Base-by-base conservation (phyloP, 108 stramenopile genomes). In the Epithemia pelagica region DNA sequence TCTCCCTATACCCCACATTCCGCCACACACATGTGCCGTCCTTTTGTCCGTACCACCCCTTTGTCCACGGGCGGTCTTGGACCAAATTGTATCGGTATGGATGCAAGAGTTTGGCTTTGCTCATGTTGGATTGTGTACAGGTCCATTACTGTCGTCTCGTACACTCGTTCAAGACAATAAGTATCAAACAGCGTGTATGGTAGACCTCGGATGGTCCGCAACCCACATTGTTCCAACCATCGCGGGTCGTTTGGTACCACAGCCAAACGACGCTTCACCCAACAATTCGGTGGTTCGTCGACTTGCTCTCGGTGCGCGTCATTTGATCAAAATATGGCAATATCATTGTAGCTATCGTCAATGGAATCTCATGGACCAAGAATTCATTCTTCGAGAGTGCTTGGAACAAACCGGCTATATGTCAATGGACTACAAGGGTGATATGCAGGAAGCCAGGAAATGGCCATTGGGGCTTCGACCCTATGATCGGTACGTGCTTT, bases 351-450 rank as follows among this genome's bases (percentile, higher is more conserved):
- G 89, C 19, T 98, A 96, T 70, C 82, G 97, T 10, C 95, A 96
- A 69, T 96, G 89, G 87, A 98, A 98, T 62, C 80, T 98, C 70
- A 98, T 98, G 97, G 95, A 96, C 78, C 93, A 96, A 74, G 95
- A 89, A 63, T 84, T 73, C 21, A 64, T 96, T 29, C 62, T 96
- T 67, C 83, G 89, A 52, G 92, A 97, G 69, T 91, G 85, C 2
- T 74, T 88, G 52, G 82, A 86, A 65, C 65, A 70, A 58, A 66
- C 87, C 22, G 52, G 67, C 29, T 97, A 72, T 65, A 74, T 95
- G 5, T 89, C 86, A 28, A 58, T 87, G 31, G 67, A 92, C 52
- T 83, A 94, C 26, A 69, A 89, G 23, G 32, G 73, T 19, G 96
- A 96, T 30, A 69, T 96, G 72, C 68, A 74, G 61, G 2, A 77